These are phyloP conservation scores for Curvularia sp. DNA, from an alignment of 2,329 filamentous ascomycete genomes.

Conservation along the genomic window DNA sequence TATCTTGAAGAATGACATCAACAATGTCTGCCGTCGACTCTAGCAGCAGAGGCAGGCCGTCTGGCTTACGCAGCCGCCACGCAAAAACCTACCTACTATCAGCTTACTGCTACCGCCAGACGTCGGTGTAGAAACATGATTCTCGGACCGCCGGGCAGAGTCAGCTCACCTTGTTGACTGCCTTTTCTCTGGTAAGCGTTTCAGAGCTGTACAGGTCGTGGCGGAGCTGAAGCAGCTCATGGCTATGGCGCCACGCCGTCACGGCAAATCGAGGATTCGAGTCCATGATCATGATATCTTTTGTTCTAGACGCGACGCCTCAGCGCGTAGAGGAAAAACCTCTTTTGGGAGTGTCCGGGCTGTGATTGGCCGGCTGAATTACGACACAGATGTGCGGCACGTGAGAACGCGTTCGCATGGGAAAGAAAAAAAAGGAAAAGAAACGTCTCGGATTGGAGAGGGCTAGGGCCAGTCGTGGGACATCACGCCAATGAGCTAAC, in stretches of 20 bases:
- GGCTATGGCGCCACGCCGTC: constrained; percentile 65
- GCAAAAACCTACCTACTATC: constrained; percentile 41
- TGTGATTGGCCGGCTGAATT: constrained; percentile 20
- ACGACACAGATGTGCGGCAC: constrained; percentile 7
- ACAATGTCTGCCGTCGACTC: constrained; percentile 78
- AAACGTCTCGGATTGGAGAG: neutral
- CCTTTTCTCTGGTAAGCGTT: constrained; percentile 41
- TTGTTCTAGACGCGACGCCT: constrained; percentile 1
- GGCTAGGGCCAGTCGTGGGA: neutral
- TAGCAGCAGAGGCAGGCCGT: constrained; percentile 71
- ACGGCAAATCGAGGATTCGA: constrained; percentile 18
- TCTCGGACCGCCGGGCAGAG: neutral
- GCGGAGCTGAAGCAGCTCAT: constrained; percentile 71
- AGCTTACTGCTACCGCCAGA: constrained; percentile 16
- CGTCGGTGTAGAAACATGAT: constrained; percentile 3
- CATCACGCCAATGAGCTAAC: constrained; percentile 7
- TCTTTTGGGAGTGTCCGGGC: neutral
- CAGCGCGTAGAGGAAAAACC: neutral
- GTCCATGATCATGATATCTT: constrained; percentile 9
- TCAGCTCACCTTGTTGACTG: constrained; percentile 50
- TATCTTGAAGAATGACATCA: constrained; percentile 72
- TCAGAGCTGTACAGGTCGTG: constrained; percentile 65
- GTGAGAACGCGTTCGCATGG: constrained; percentile 9
- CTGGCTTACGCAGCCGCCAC: constrained; percentile 42
- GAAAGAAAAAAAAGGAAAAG: neutral